Evolutionary conservation across 345 rosid genomes (phyloP).

Genomic region (Carallia pectinifolia): DNA sequence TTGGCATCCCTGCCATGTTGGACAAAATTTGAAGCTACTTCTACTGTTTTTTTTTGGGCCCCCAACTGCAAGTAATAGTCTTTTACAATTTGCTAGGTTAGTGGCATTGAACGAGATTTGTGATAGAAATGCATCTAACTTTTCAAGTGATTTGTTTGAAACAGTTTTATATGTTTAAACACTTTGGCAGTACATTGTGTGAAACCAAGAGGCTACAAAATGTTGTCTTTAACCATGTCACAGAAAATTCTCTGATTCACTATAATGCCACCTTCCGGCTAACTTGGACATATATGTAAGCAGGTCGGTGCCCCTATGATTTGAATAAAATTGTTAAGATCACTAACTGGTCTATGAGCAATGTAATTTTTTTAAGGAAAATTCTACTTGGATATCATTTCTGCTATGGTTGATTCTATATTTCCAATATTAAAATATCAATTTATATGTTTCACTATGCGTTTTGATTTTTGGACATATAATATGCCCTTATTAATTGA

Average conservation of each 20-base stretch:
- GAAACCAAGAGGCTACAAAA: conserved; percentile 1
- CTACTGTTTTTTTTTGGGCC: neutral
- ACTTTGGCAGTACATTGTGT: neutral
- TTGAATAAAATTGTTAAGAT: neutral
- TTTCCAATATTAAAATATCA: neutral
- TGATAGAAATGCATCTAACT: neutral
- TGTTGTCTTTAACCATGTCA: neutral
- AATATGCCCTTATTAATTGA: neutral
- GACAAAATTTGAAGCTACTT: neutral
- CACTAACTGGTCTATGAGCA: neutral
- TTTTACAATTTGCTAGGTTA: neutral
- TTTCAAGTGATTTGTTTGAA: no score
- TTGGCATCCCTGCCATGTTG: neutral
- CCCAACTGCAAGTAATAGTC: neutral
- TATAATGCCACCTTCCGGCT: neutral
- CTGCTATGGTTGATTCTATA: neutral
- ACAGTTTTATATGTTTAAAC: no score
- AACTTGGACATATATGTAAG: neutral
- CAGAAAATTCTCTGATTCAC: neutral
- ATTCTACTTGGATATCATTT: neutral
- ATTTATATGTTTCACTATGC: neutral
- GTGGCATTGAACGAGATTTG: neutral
- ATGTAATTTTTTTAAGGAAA: neutral
- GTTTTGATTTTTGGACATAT: conserved; percentile 1
- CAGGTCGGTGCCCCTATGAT: neutral